Percentiles rank a stretch among this genome's conserved stretches.
phyloP scores from a whole-genome alignment of 2,329 filamentous ascomycete genomes.

The Alternaria atra region DNA sequence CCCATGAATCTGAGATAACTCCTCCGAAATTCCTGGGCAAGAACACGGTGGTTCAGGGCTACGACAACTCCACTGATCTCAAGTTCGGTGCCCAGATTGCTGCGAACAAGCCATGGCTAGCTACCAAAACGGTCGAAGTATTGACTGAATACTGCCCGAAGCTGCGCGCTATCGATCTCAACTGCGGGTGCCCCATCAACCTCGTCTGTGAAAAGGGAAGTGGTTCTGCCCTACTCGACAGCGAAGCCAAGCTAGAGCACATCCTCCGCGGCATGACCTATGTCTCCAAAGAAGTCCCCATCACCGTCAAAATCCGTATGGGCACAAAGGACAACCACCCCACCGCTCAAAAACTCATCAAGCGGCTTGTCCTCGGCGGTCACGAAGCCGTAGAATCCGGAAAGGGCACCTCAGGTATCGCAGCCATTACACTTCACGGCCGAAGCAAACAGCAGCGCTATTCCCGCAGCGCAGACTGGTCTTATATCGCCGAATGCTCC shows the following conservation, averaged over 20 bases:
- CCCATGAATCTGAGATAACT: constrained; percentile 81
- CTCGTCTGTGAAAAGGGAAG: constrained; percentile 88
- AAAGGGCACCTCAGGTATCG: constrained; percentile 75
- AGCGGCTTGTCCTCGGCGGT: constrained; percentile 82
- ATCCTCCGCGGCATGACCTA: constrained; percentile 96
- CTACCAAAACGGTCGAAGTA: constrained; percentile 85
- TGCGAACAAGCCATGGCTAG: constrained; percentile 89
- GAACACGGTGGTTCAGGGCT: constrained; percentile 71
- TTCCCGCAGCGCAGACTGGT: constrained; percentile 91
- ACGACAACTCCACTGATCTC: constrained; percentile 83
- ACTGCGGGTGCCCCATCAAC: constrained; percentile 97
- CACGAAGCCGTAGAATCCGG: constrained; percentile 72
- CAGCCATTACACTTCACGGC: constrained; percentile 95
- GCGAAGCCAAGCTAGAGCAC: constrained; percentile 86
- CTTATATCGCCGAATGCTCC: constrained; percentile 90
- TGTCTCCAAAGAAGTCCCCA: constrained; percentile 87
- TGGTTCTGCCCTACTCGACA: constrained; percentile 91
- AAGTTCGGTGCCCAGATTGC: constrained; percentile 94
- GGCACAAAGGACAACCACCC: constrained; percentile 83
- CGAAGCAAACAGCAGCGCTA: constrained; percentile 94
- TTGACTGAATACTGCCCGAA: constrained; percentile 80
- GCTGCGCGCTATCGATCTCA: constrained; percentile 90
- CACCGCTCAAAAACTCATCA: constrained; percentile 81
- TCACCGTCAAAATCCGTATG: constrained; percentile 94
- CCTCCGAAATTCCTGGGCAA: constrained; percentile 73